Base-by-base conservation (phyloP, 805 yeast species). In the Pichia pseudocactophila region DNA sequence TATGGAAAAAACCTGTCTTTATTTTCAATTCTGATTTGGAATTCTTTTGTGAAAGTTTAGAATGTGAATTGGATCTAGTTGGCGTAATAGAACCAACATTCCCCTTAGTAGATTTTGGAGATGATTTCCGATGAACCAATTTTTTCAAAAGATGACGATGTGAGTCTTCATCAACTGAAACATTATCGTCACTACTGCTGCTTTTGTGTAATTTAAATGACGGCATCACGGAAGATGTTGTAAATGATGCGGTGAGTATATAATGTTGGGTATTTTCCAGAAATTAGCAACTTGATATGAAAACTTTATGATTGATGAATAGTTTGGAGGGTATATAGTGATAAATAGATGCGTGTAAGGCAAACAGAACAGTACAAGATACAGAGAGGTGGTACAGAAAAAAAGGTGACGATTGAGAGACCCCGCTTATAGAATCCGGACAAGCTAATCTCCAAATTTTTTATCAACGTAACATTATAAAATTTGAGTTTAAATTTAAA, bases 71-170 rank as follows among this genome's bases (percentile, higher is more conserved):
- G n/a, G 30, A 25, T 28, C 33, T 26, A 13, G 36, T 35, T n/a
- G 44, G 18, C 15, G 41, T 33, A 8, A 17, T n/a, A 5, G 32
- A 19, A 8, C 22, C 15, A 3, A 34, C 18, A 17, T 38, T 17
- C 3, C 4, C 10, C 13, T 34, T 12, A 4, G 35, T 5, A 9
- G 31, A 7, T 25, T 31, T 12, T 16, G 33, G 26, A 28, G 32
- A n/a, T 20, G 16, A 7, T 9, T 36, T 39, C 16, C 35, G 40
- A 17, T 34, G 30, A 10, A 42, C 45, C 31, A 35, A 39, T 10
- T 39, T 40, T 11, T 39, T 43, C 3, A 43, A 31, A 12, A 28
- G 31, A n/a, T 28, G 27, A 39, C 39, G 3, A n/a, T 33, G 13
- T 39, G 38, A 22, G 25, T 22, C 25, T 22, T 22, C 25, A 22